Conservation (phyloP, 2,329 filamentous ascomycete genomes). For the Fonsecaea nubica region DNA sequence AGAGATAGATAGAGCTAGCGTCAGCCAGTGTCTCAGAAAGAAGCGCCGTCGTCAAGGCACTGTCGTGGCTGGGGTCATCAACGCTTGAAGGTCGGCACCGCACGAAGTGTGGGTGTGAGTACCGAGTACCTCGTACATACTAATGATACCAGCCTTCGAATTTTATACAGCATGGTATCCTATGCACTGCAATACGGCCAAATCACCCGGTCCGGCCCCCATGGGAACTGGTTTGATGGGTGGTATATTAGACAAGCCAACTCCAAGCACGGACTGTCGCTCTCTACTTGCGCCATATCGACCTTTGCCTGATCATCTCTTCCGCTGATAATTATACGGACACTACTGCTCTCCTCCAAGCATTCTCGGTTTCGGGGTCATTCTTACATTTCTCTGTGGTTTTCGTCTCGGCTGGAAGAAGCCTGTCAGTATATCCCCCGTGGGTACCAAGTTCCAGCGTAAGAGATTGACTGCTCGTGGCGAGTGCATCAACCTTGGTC, state of each 20-base stretch:
- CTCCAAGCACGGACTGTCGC: background rate
- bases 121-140: too few relatives aligned
- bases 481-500: background rate
- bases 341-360: background rate
- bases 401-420: too few relatives aligned
- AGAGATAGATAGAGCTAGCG: background rate
- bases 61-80: background rate
- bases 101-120: background rate
- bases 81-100: background rate
- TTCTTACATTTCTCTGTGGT: background rate
- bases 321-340: background rate
- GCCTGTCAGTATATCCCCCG: too few relatives aligned
- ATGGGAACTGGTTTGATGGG: background rate
- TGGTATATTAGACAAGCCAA: background rate
- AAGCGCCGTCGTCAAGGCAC: background rate
- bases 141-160: background rate
- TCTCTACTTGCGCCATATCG: background rate
- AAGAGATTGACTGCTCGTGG: background rate
- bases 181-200: background rate
- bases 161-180: background rate
- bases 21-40: background rate
- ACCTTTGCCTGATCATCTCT: background rate
- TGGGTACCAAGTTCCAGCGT: too few relatives aligned
- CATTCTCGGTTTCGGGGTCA: background rate
- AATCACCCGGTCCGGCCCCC: background rate